A percentile compares a stretch with the other conserved stretches of the same genome.
Conservation (phyloP, 306 rosid genomes). For the Prunus kanzakura region DNA sequence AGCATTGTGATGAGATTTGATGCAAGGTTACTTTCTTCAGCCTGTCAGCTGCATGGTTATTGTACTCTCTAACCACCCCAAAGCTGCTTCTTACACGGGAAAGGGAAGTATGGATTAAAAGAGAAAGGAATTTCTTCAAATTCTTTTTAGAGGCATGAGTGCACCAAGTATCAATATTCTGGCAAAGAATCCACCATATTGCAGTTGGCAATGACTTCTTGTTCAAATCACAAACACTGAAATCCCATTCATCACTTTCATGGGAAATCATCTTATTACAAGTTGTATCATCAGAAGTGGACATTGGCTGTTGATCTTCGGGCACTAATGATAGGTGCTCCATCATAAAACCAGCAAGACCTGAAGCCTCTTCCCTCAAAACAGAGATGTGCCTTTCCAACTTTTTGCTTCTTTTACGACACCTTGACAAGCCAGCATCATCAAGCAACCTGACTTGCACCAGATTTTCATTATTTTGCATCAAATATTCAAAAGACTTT, state of each 20-base stretch:
- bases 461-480: constrained; percentile 45
- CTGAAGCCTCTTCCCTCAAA: constrained; percentile 68
- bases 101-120: constrained; percentile 56
- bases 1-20: constrained; percentile 63
- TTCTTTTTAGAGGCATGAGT: constrained; percentile 69
- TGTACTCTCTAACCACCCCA: constrained; percentile 27
- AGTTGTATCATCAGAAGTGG: constrained; percentile 29
- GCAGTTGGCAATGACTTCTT: constrained; percentile 62
- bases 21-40: constrained; percentile 49
- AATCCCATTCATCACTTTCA: constrained; percentile 55
- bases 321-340: constrained; percentile 45
- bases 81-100: constrained; percentile 35
- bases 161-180: constrained; percentile 77
- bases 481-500: constrained; percentile 53
- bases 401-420: constrained; percentile 30
- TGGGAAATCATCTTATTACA: constrained; percentile 33
- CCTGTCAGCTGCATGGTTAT: constrained; percentile 29
- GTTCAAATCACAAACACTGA: constrained; percentile 40
- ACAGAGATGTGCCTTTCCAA: constrained; percentile 32
- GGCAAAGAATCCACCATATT: constrained; percentile 80
- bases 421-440: constrained; percentile 28
- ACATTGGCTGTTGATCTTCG: constrained; percentile 36
- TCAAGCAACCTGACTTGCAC: constrained; percentile 30
- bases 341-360: constrained; percentile 73
- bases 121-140: constrained; percentile 55